phyloP scores from a whole-genome alignment of 768 basidiomycete genomes.

The Rhodotorula kratochvilovae region DNA sequence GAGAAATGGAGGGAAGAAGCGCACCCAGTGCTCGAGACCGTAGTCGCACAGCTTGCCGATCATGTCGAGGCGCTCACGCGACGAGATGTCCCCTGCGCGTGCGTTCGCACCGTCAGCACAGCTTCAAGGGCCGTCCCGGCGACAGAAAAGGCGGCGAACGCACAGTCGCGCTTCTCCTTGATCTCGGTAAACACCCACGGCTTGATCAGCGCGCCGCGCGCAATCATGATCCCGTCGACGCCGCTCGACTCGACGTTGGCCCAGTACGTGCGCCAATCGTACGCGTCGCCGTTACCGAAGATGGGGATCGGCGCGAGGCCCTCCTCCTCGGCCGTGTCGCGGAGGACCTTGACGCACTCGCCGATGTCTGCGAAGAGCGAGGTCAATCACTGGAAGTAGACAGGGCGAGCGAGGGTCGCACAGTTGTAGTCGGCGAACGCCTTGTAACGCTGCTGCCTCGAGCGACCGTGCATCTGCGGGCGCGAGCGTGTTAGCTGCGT shows the following conservation, averaged over 20 bases:
- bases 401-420: conserved; percentile 50
- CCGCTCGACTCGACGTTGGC: conserved; percentile 67
- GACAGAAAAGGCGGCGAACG: conserved; percentile 54
- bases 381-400: background rate
- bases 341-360: conserved; percentile 34
- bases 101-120: too few relatives aligned
- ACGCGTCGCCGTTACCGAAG: conserved; percentile 93
- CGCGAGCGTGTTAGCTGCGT: conserved; percentile 40
- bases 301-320: conserved; percentile 74
- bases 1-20: background rate
- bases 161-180: conserved; percentile 87
- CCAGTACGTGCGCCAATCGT: conserved; percentile 80
- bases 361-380: conserved; percentile 21
- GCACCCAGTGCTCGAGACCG: conserved; percentile 64
- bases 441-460: conserved; percentile 89
- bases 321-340: conserved; percentile 42
- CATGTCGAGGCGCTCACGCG: conserved; percentile 42
- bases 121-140: background rate
- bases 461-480: conserved; percentile 83
- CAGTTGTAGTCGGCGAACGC: conserved; percentile 92
- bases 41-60: conserved; percentile 59
- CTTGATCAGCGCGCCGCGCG: conserved; percentile 89
- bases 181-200: conserved; percentile 95
- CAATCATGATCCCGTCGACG: conserved; percentile 94
- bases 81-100: conserved; percentile 40